Evolutionary conservation across 306 rosid species (phyloP), one percentile per base, ranked within the genome.

Genomic region (Vachellia collinsii): DNA sequence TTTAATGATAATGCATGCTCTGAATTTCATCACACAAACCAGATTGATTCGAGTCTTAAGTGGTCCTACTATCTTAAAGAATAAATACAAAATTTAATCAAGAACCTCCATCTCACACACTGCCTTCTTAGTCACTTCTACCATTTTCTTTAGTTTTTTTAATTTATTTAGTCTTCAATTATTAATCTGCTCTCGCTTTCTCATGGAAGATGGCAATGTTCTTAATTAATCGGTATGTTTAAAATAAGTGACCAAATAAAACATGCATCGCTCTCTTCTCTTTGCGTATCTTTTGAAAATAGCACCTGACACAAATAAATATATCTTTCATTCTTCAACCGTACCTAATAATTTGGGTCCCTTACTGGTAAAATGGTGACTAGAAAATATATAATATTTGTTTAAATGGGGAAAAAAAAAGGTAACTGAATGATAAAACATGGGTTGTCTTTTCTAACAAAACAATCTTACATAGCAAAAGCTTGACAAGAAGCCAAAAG

Each of bases 1-100:
- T 13, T 54, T 29, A 63, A 66, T 44, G 67, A 66, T 66, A n/a
- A 68, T 70, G 71, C 11, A 22, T 29, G 41, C 44, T 37, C 25
- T 19, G 50, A 64, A 50, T 77, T 80, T 44, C 61, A 76, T 46
- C 58, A 70, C 63, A 80, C 72, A 76, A 76, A 84, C 72, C 23
- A 65, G 23, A 80, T 61, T 20, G n/a, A 71, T 25, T 12, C 58
- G 2, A 38, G 62, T 34, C 74, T 39, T 37, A 22, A 41, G 64
- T 39, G 50, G 46, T 72, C 76, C 70, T 29, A 34, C 22, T 64
- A 58, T 80, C 77, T 68, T 17, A 12, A 9, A 25, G 51, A 76
- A 63, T 53, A 69, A 65, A 22, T 29, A 72, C 20, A 50, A 51
- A 16, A 17, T 51, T 51, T 51, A 56, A n/a, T 3, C 54, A 65